Conservation (phyloP, 768 basidiomycete genomes). For the Amanita brunnescens region DNA sequence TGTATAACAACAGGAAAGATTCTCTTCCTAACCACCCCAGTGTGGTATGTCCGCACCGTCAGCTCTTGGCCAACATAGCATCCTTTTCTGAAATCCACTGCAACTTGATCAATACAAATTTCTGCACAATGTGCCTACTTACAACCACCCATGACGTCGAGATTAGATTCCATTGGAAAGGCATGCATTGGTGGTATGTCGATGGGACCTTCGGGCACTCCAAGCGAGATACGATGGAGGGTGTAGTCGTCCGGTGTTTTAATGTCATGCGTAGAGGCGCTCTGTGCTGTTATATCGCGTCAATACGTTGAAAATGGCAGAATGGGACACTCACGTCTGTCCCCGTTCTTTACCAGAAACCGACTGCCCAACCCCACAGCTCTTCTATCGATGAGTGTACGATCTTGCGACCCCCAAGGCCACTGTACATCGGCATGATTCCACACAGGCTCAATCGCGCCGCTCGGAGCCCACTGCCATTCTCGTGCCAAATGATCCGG, state of each 20-base stretch:
- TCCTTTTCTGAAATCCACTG: slow-evolving; percentile 93
- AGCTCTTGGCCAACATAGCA: slow-evolving; percentile 98
- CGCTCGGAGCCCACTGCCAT: slow-evolving; percentile 57
- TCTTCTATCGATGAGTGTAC: slow-evolving; percentile 51
- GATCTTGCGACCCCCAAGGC: slow-evolving; percentile 56
- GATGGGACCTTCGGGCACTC: slow-evolving; percentile 77
- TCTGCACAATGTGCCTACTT: slow-evolving; percentile 21
- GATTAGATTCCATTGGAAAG: slow-evolving; percentile 90
- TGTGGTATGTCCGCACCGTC: slow-evolving; percentile 94
- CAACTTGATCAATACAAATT: slow-evolving; percentile 9
- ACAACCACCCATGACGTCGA: slow-evolving; percentile 94
- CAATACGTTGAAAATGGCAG: not conserved
- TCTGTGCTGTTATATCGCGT: slow-evolving; percentile 39
- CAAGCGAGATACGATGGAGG: slow-evolving; percentile 69
- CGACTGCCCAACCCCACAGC: slow-evolving; percentile 75
- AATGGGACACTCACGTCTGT: slow-evolving; percentile 50
- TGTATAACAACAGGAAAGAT: slow-evolving; percentile 72
- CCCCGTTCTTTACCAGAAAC: slow-evolving; percentile 60
- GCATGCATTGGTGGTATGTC: slow-evolving; percentile 75
- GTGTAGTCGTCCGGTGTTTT: slow-evolving; percentile 50
- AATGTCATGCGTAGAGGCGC: slow-evolving; percentile 42
- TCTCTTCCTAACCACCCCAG: slow-evolving; percentile 83
- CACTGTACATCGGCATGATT: slow-evolving; percentile 26
- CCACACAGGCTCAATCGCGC: slow-evolving; percentile 76
- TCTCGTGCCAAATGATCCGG: slow-evolving; percentile 20